Evolutionary conservation across 2,329 filamentous ascomycete species (phyloP), one percentile per base, ranked within the genome.

Genomic region (Oidium heveae): DNA sequence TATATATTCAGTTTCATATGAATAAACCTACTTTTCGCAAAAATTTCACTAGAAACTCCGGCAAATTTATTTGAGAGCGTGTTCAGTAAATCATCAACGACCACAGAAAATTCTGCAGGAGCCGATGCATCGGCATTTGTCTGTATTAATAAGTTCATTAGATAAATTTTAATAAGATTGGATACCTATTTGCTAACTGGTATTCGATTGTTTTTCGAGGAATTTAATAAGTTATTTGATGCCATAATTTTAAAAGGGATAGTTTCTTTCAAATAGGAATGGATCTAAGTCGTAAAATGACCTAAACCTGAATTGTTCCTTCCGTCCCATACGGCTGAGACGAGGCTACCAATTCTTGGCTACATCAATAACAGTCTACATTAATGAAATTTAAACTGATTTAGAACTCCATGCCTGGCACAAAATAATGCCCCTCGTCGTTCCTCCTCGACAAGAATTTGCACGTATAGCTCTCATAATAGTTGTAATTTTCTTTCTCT

Each of bases 1-100:
- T 13, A 47, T 5, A n/a, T 13, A 12, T 22, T 0, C 54, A n/a
- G 28, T 2, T 18, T 52, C 46, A 37, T 18, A 32, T 52, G 44
- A 33, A 15, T 18, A 22, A 46, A 34, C 56, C 6, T 68, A 94
- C 87, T 85, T 69, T 94, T 94, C 39, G 82, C 77, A 62, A 94
- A 86, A 56, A 95, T 82, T 68, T 94, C 88, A 57, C 79, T 82
- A 9, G 86, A 93, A 5, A 94, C 80, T 13, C 77, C 78, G 20
- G 84, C 80, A 66, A 94, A 94, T 66, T 94, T 94, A 66, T 78
- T 82, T 53, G 84, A 85, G 0, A 95, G 70, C 49, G 86, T 82
- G 64, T 88, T 86, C 4, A 95, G 71, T 2, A 95, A 74, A 43
- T 94, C 86, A 61, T 95, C 88, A 1, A 95, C 82, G 1, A 87